These are phyloP conservation scores for Russula griseocarnosa DNA, from an alignment of 768 basidiomycete genomes.

Conservation along the genomic window DNA sequence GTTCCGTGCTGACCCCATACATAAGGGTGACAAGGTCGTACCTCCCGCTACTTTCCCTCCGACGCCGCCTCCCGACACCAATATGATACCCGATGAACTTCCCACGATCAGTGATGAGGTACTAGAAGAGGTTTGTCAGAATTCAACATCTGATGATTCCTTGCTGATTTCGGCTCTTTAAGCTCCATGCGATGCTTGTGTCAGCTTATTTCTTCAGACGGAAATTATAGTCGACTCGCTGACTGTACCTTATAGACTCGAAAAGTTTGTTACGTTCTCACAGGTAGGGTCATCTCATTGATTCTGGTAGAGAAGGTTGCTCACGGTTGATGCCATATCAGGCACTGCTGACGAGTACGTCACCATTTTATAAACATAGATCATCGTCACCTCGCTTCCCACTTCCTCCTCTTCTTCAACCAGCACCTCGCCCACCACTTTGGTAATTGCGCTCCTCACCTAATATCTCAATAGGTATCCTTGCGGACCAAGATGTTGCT, in stretches of 20 bases:
- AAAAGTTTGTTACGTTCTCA: slow-evolving; percentile 33
- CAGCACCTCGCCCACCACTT: no score
- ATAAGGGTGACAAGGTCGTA: slow-evolving; percentile 43
- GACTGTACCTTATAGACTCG: slow-evolving; percentile 26
- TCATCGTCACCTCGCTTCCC: no score
- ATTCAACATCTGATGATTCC: neutral
- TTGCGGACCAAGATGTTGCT: slow-evolving; percentile 21
- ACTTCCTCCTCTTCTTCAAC: no score
- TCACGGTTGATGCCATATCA: neutral
- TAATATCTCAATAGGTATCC: slow-evolving; percentile 16
- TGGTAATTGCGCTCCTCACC: neutral
- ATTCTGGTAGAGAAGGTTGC: neutral
- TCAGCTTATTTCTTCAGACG: slow-evolving; percentile 30
- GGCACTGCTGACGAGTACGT: slow-evolving; percentile 21
- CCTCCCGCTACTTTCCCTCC: slow-evolving; percentile 52
- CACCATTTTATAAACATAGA: neutral
- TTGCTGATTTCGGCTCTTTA: slow-evolving; percentile 8
- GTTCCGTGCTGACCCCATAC: slow-evolving; percentile 38
- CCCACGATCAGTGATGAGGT: slow-evolving; percentile 45
- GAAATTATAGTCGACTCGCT: neutral
- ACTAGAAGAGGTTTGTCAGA: slow-evolving; percentile 42
- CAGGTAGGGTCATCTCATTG: slow-evolving; percentile 26
- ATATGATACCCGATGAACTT: slow-evolving; percentile 22
- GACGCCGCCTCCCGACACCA: slow-evolving; percentile 30
- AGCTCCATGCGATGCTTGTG: slow-evolving; percentile 60